These are phyloP conservation scores for Knoxia roxburghii DNA, from an alignment of 257 asterid genomes.

Conservation along the genomic window DNA sequence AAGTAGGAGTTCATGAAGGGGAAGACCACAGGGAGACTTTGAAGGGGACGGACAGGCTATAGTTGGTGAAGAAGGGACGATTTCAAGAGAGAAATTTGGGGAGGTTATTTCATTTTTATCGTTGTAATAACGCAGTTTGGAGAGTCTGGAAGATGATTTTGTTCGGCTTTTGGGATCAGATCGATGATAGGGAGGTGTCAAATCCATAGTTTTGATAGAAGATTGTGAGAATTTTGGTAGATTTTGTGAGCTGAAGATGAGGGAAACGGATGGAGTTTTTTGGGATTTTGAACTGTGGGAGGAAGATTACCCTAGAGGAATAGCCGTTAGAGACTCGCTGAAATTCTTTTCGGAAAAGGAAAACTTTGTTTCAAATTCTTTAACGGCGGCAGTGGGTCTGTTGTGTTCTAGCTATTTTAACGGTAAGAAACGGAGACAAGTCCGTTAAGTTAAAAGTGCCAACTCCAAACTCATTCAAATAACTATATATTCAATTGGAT, in stretches of 20 bases:
- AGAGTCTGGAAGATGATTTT: constrained; percentile 64
- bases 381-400: constrained; percentile 1
- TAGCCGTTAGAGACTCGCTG: constrained; percentile 52
- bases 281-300: constrained; percentile 7
- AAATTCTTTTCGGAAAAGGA: too few species aligned
- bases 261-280: not conserved
- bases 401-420: constrained; percentile 20
- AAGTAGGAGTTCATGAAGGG: constrained; percentile 53
- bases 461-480: too few species aligned
- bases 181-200: constrained; percentile 46
- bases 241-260: constrained; percentile 9
- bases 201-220: constrained; percentile 37
- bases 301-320: constrained; percentile 10
- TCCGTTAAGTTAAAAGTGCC: constrained; percentile 12
- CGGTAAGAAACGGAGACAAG: constrained; percentile 37
- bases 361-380: not conserved
- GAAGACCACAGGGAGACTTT: constrained; percentile 46
- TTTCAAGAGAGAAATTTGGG: constrained; percentile 60
- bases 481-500: not conserved
- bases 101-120: constrained; percentile 37
- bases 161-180: constrained; percentile 46
- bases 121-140: constrained; percentile 54
- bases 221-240: constrained; percentile 5
- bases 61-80: constrained; percentile 64
- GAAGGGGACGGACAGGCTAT: constrained; percentile 50